These are phyloP conservation scores for Mortierella sp. DNA, from an alignment of 371 early-diverging fungal species.

Conservation along the genomic window DNA sequence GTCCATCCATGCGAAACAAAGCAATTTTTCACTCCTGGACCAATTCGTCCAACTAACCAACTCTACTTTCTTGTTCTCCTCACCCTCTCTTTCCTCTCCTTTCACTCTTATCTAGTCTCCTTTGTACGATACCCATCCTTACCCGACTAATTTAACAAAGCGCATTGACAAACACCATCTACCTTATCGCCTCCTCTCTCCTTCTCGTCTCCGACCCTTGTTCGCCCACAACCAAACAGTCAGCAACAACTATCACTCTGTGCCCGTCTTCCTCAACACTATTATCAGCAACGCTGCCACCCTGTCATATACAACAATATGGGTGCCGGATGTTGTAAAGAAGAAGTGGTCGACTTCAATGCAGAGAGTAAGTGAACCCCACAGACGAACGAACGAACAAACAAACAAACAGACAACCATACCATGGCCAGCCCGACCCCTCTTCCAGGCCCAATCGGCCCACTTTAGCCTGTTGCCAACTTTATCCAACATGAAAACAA, in stretches of 20 bases:
- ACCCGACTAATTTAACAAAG: not conserved
- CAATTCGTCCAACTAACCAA: not conserved
- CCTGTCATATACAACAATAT: slow-evolving; percentile 32
- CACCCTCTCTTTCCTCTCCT: not conserved
- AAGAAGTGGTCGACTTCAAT: slow-evolving; percentile 64
- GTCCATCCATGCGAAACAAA: slow-evolving; percentile 7
- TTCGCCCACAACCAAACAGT: not conserved
- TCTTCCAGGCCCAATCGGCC: not conserved
- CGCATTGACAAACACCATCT: not conserved
- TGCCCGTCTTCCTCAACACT: not conserved
- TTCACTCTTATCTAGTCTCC: not conserved
- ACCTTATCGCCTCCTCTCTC: not conserved
- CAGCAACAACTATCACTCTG: not conserved
- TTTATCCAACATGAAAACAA: not conserved
- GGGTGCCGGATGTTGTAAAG: slow-evolving; percentile 70
- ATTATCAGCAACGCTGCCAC: not conserved
- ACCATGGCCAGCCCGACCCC: not conserved
- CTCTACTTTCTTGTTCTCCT: not conserved
- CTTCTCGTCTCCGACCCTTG: not conserved
- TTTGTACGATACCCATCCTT: not conserved
- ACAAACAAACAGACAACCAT: not conserved
- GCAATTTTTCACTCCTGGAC: not conserved
- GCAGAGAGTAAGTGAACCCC: slow-evolving; percentile 59
- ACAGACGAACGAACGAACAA: not conserved
- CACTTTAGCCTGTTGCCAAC: not conserved